Evolutionary conservation across 1,284 basidiomycete genomes (phyloP).

Genomic region (Apiotrichum veenhuisii): DNA sequence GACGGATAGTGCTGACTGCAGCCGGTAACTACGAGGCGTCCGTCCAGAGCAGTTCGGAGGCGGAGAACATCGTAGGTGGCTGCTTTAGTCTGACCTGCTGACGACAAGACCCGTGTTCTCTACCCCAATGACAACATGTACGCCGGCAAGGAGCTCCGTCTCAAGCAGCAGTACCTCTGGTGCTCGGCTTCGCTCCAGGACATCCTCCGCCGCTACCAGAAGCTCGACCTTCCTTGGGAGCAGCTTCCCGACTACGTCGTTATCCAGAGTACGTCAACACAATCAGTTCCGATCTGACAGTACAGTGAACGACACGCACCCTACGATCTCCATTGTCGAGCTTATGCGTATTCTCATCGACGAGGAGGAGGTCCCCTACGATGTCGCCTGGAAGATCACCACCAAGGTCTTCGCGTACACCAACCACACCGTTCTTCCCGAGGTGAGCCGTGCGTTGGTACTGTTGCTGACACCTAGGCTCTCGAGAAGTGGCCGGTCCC

Average conservation of each 20-base stretch:
- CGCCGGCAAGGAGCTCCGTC: constrained; percentile 75
- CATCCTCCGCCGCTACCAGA: constrained; percentile 60
- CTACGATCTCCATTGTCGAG: constrained; percentile 88
- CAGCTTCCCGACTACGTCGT: constrained; percentile 75
- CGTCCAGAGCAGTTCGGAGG: constrained; percentile 77
- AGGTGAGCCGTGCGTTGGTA: background rate
- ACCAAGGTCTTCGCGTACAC: constrained; percentile 90
- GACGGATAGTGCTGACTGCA: constrained; percentile 12
- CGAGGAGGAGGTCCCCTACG: constrained; percentile 82
- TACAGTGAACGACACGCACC: constrained; percentile 68
- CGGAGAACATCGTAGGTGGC: constrained; percentile 68
- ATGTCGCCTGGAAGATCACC: constrained; percentile 76
- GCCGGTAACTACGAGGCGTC: constrained; percentile 86
- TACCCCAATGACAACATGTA: constrained; percentile 57
- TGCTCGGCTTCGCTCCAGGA: constrained; percentile 65
- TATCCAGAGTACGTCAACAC: constrained; percentile 59
- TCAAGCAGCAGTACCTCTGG: constrained; percentile 95
- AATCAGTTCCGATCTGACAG: background rate
- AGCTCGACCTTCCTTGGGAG: constrained; percentile 49
- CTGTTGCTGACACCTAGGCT: constrained; percentile 31
- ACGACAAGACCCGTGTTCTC: constrained; percentile 65
- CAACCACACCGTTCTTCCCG: constrained; percentile 63
- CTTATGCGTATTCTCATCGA: constrained; percentile 77
- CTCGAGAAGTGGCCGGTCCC: constrained; percentile 80
- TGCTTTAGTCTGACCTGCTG: background rate